Evolutionary conservation across 2,329 filamentous ascomycete species (phyloP), one percentile per base, ranked within the genome.

Genomic region (Fusarium sp.): DNA sequence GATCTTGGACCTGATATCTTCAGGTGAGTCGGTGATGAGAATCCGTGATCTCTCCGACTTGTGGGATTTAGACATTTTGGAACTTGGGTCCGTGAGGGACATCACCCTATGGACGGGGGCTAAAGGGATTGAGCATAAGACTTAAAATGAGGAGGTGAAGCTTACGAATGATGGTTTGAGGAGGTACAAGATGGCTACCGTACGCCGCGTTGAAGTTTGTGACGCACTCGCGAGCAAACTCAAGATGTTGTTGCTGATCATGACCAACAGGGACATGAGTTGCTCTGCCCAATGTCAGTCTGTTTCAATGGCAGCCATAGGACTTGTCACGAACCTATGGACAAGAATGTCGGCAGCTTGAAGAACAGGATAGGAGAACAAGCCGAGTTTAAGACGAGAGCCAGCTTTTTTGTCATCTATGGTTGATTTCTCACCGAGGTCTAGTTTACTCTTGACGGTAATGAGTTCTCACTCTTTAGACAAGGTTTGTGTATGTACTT

Each of bases 181-280:
- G 93, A 2, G 85, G 77, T 0, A 91, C 83, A 5, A 97, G 79
- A 16, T 82, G 85, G n/a, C 88, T 78, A 2, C 88, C 88, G 72
- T 92, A 93, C 4, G 87, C 80, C 75, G 92, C 85, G 79, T 98
- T 98, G 83, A 99, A 98, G 76, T 92, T 92, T 63, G 88, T 91
- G 11, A 92, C 96, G 67, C 94, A 91, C 77, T 97, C 91, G 53
- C 96, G 88, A 2, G 94, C 90, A 77, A 98, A 97, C 78, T 99
- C 96, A 23, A 99, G 88, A 80, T 99, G 96, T 75, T 99, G 96
- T 57, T 85, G 85, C 80, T 99, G 96, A 78, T 99, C 96, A 71
- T 97, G 92, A n/a, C 96, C 96, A 3, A 99, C 95, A 13, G 96
- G 96, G 24, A 99, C 95, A 80, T 98, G 93, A 2, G 95, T 98